Conservation (phyloP, 495 filamentous ascomycete species). For the Talaromyces nanjingensis region DNA sequence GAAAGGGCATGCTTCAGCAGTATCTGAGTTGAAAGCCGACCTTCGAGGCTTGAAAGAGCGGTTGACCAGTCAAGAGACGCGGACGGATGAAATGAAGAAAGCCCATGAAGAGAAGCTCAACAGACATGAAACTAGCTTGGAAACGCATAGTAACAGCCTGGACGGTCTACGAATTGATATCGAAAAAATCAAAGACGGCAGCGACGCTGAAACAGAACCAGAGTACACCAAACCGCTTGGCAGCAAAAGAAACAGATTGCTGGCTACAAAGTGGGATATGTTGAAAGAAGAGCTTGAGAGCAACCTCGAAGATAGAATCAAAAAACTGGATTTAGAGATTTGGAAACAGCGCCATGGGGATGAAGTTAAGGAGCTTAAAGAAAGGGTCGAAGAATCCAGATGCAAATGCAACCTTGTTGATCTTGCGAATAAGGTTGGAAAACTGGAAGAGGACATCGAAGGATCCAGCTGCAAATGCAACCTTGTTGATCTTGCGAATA, state of each 20-base stretch:
- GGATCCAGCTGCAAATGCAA: neutral
- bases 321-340: neutral
- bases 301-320: neutral
- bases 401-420: neutral
- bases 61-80: neutral
- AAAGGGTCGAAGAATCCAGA: neutral
- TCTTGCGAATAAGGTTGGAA: no score
- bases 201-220: neutral
- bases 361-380: neutral
- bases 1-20: neutral
- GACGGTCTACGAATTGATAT: neutral
- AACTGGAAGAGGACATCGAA: no score
- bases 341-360: neutral
- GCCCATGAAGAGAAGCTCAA: neutral
- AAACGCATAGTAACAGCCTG: neutral
- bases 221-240: neutral
- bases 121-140: neutral
- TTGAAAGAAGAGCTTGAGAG: neutral
- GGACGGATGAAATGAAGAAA: neutral
- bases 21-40: neutral
- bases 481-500: neutral
- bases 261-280: no score
- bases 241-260: no score
- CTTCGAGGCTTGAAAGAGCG: neutral
- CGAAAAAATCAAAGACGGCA: neutral